Percentiles rank a stretch among this genome's conserved stretches.
Evolutionary conservation across 352 stramenopile species (phyloP).

Genomic region (Phytophthora hibernalis): DNA sequence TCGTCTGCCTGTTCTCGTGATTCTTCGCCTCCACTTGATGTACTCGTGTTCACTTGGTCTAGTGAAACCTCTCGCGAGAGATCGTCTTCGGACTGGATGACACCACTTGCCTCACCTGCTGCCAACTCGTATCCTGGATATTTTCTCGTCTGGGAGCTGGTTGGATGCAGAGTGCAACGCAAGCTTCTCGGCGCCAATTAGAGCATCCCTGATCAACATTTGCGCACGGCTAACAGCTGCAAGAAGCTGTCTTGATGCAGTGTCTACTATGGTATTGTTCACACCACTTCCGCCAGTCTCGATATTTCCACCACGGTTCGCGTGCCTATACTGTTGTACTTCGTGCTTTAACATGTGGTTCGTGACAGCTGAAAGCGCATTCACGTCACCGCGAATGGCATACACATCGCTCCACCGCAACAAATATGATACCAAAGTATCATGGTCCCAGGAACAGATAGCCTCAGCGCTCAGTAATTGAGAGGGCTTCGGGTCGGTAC

Average conservation of each 20-base stretch:
- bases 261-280: slow-evolving; percentile 13
- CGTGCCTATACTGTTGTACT: slow-evolving; percentile 27
- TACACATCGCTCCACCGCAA: slow-evolving; percentile 62
- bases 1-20: background rate
- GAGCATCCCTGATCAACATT: slow-evolving; percentile 45
- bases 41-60: background rate
- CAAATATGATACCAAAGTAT: slow-evolving; percentile 37
- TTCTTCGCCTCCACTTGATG: background rate
- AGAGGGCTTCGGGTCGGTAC: background rate
- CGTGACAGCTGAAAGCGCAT: slow-evolving; percentile 43
- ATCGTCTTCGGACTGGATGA: background rate
- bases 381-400: slow-evolving; percentile 41
- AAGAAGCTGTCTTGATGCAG: slow-evolving; percentile 33
- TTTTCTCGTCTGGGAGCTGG: slow-evolving; percentile 44
- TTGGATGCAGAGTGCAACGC: slow-evolving; percentile 51
- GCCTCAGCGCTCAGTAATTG: slow-evolving; percentile 26
- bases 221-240: slow-evolving; percentile 32
- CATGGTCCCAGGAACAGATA: slow-evolving; percentile 49
- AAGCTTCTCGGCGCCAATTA: slow-evolving; percentile 43
- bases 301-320: background rate
- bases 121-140: slow-evolving; percentile 4
- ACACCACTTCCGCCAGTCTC: background rate
- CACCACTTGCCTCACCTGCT: background rate
- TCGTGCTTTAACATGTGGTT: slow-evolving; percentile 46
- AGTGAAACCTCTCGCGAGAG: background rate